These are phyloP conservation scores for Sonneratia alba DNA, from an alignment of 345 rosid species.

Conservation along the genomic window DNA sequence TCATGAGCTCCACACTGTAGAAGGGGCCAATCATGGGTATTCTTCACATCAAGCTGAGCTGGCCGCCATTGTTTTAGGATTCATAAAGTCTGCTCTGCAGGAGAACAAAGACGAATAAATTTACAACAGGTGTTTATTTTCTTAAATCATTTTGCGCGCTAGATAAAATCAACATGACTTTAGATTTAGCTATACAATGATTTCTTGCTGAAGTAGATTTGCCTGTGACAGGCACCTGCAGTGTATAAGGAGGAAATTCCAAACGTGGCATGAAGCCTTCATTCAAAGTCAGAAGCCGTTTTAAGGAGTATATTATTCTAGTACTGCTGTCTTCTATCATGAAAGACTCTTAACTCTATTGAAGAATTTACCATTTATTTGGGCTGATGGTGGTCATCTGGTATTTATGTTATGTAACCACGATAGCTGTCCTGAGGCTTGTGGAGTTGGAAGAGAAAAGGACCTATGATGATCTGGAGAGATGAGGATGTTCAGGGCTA, in stretches of 20 bases:
- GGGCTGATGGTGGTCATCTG: neutral
- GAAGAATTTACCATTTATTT: neutral
- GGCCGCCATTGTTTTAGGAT: slow-evolving; percentile 39
- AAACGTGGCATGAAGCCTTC: neutral
- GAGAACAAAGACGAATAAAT: slow-evolving; percentile 1
- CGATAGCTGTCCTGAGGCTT: no score
- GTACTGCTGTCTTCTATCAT: neutral
- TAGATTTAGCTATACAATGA: neutral
- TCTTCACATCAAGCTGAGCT: slow-evolving; percentile 49
- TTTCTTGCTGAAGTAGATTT: neutral
- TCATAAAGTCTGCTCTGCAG: slow-evolving; percentile 29
- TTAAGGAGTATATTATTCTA: neutral
- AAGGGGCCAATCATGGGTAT: slow-evolving; percentile 66
- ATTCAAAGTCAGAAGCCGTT: neutral
- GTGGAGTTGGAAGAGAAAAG: no score
- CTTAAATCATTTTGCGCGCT: neutral
- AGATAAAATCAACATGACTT: neutral
- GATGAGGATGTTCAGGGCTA: no score
- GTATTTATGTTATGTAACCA: no score
- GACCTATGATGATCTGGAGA: no score
- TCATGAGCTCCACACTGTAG: slow-evolving; percentile 50
- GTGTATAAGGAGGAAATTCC: neutral
- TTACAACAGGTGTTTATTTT: neutral
- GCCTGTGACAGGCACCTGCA: neutral
- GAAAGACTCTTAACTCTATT: neutral